Evolutionary conservation across 768 basidiomycete species (phyloP), one percentile per base, ranked within the genome.

Genomic region (Lactarius akahatsu): DNA sequence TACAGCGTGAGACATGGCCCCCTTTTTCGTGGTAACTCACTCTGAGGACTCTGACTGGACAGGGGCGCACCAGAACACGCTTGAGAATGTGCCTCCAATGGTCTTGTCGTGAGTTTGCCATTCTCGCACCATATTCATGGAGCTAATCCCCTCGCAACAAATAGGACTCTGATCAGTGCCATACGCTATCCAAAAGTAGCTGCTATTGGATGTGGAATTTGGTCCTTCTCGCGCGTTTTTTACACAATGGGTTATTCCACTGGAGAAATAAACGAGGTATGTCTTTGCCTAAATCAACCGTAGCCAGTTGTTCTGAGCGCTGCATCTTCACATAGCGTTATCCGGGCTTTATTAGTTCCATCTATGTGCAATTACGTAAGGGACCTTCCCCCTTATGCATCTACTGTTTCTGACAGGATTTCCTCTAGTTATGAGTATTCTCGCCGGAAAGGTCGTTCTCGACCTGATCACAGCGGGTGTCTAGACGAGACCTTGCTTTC

Each of bases 11-110:
- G 83, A 73, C 20, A 15, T 28, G 11, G 43, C 41, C 43, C 52
- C 34, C 8, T 23, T 47, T 18, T 32, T 11, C 16, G 16, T 10
- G 13, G 1, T 38, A 56, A 8, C 30, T 64, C 43, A 13, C 63
- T 3, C 11, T 11, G 28, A 56, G 23, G 26, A n/a, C 11, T 52
- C 26, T 13, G 13, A 18, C 26, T n/a, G 54, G 23, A 30, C 67
- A 89, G 88, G 88, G 66, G 86, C 87, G 23, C 89, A 91, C 74
- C 87, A 88, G 68, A 83, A 84, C 70, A 84, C 83, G 0, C 75
- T 83, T 41, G 82, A 83, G 71, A 47, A 63, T 23, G 36, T 73
- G 8, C 77, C 78, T 2, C 62, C 63, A 15, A 38, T 76, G 43
- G 55, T 78, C 61, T 10, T 69, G 38, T 59, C 60, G 72, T 73